These are phyloP conservation scores for Monosporascus sp. DNA, from an alignment of 2,329 filamentous ascomycete genomes.

Conservation along the genomic window DNA sequence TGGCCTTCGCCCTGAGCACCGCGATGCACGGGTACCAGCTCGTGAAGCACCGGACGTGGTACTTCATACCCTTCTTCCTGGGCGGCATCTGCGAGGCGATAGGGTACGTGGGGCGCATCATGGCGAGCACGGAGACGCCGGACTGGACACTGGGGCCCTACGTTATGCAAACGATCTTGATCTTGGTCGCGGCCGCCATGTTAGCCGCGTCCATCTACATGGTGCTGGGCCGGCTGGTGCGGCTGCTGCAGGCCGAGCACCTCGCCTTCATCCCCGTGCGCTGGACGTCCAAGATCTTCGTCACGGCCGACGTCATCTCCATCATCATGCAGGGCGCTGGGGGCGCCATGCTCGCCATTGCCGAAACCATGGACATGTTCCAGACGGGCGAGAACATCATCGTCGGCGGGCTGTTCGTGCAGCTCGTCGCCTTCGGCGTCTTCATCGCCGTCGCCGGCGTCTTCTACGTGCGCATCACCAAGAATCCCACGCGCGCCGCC, in stretches of 20 bases:
- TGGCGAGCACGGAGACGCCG: not conserved
- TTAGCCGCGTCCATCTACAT: conserved; percentile 34
- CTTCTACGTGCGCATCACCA: conserved; percentile 41
- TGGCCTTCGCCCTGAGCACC: conserved; percentile 36
- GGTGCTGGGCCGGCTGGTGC: conserved; percentile 28
- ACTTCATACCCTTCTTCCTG: conserved; percentile 46
- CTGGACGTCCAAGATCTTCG: conserved; percentile 42
- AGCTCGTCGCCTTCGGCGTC: conserved; percentile 44
- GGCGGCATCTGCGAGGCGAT: conserved; percentile 43
- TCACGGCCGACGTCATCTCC: conserved; percentile 38
- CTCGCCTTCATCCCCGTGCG: conserved; percentile 5
- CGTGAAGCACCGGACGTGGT: conserved; percentile 40
- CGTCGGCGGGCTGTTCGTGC: conserved; percentile 42
- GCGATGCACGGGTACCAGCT: conserved; percentile 36
- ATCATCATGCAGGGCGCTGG: conserved; percentile 39
- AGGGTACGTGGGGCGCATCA: conserved; percentile 2
- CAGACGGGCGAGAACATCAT: conserved; percentile 38
- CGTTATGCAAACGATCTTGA: conserved; percentile 15
- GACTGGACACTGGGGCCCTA: conserved; percentile 12
- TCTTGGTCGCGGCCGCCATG: conserved; percentile 13
- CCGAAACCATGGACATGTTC: conserved; percentile 18
- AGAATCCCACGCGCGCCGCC: conserved; percentile 23
- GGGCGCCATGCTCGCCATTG: conserved; percentile 33
- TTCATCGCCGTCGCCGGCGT: conserved; percentile 40
- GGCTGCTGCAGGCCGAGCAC: conserved; percentile 13